Conservation (phyloP, 208 protist genomes). For the Trypanosoma caninum region DNA sequence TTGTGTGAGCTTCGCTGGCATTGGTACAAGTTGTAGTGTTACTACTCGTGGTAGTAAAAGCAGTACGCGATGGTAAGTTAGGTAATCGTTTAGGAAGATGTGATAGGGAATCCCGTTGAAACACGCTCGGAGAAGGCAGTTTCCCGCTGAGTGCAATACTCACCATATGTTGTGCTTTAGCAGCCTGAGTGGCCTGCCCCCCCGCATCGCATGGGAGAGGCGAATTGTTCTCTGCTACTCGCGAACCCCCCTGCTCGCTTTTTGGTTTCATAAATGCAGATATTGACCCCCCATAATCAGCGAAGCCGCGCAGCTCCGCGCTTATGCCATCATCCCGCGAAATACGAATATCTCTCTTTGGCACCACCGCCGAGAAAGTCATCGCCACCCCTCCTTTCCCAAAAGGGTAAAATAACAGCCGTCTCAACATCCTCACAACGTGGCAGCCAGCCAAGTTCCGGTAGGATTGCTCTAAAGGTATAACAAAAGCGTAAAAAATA, state of each 20-base stretch:
- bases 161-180: slow-evolving; percentile 46
- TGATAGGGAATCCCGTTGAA: no score
- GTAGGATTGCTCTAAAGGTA: background rate
- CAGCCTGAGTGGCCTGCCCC: slow-evolving; percentile 39
- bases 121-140: slow-evolving; percentile 37
- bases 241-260: slow-evolving; percentile 26
- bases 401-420: background rate
- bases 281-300: slow-evolving; percentile 78
- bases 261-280: slow-evolving; percentile 72
- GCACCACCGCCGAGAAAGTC: background rate
- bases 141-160: slow-evolving; percentile 53
- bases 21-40: background rate
- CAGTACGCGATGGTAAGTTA: no score
- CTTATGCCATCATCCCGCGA: slow-evolving; percentile 61
- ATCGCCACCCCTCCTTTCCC: background rate
- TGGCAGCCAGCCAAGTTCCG: background rate
- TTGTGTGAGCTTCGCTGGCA: background rate
- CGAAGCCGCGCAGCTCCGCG: slow-evolving; percentile 52
- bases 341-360: slow-evolving; percentile 28
- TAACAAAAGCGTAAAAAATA: no score
- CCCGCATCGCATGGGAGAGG: slow-evolving; percentile 61
- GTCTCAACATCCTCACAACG: background rate
- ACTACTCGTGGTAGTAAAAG: background rate
- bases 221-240: slow-evolving; percentile 9
- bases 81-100: no score